phyloP scores from a whole-genome alignment of 2,329 filamentous ascomycete genomes.

The Thermothelomyces thermophilus region DNA sequence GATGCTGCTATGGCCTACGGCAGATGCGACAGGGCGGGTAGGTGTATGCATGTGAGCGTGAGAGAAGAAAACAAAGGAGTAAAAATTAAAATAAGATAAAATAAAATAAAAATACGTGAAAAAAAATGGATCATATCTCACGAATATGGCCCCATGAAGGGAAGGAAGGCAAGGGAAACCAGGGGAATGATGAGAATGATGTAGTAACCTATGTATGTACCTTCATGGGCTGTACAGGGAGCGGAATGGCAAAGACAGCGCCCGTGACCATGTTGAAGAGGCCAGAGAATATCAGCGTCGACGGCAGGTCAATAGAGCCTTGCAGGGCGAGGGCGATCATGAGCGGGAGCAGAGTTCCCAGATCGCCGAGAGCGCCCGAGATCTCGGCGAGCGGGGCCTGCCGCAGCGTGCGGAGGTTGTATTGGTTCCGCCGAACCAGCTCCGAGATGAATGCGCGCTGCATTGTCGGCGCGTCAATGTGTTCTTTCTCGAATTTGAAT shows the following conservation, averaged over 20 bases:
- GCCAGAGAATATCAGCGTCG: constrained; percentile 83
- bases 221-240: constrained; percentile 87
- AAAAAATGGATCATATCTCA: too few species aligned
- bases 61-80: not conserved
- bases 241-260: constrained; percentile 73
- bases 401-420: constrained; percentile 45
- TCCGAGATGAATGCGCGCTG: not conserved
- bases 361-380: constrained; percentile 78
- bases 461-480: constrained; percentile 16
- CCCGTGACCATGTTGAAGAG: constrained; percentile 82
- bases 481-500: too few species aligned
- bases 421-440: constrained; percentile 33
- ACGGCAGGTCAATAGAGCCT: constrained; percentile 70
- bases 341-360: constrained; percentile 83
- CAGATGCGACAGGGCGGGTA: not conserved
- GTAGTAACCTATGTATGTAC: too few species aligned
- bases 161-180: not conserved
- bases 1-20: constrained; percentile 81
- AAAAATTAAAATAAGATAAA: not conserved
- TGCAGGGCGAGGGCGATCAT: constrained; percentile 79
- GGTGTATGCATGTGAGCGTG: not conserved
- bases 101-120: not conserved
- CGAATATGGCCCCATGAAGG: too few species aligned
- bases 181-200: not conserved
- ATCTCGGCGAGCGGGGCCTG: constrained; percentile 59